Evolutionary conservation across 1,284 basidiomycete species (phyloP), one percentile per base, ranked within the genome.

Genomic region (Athelia sp.): DNA sequence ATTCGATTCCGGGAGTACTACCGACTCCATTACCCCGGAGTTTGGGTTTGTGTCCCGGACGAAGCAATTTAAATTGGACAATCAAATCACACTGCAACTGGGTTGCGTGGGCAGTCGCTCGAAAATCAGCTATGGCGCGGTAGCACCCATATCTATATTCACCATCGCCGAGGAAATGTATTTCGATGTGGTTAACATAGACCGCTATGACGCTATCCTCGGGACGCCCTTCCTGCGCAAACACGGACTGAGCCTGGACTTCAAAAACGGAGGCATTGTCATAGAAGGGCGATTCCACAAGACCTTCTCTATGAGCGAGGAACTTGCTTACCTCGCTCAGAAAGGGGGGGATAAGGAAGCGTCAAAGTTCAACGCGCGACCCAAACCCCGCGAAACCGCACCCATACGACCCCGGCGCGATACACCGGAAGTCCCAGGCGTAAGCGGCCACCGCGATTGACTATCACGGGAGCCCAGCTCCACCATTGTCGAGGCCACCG

Each of bases 1-100:
- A 21, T 57, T 64, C 32, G 58, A 64, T 44, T 54, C 54, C 14
- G 60, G 61, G 1, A 58, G 59, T 24, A 62, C 57, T 0, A 54
- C 54, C 1, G 58, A 59, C 48, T 56, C 56, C 0, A 42, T 62
- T 0, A 53, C 52, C 4, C 61, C 61, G 0, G 57, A 60, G 14
- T 58, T 60, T 43, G 54, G 54, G 6, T 29, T 47, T 1, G 48
- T 58, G 1, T 38, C 54, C 0, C 42, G 53, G 1, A 24, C 56
- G 0, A n/a, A 47, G 1, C 17, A 29, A 2, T 51, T 60, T 22
- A 54, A 53, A 15, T 50, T 65, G 0, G 54, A 56, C n/a, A 48
- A 61, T 4, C 61, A 53, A 21, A 50, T 59, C 0, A 38, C 45
- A 1, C 52, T 65, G 0, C 60, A 64, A 43, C 53, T 65, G 0